Base-by-base conservation (phyloP, 2,329 filamentous ascomycete genomes). In the Fusarium kyushuense region DNA sequence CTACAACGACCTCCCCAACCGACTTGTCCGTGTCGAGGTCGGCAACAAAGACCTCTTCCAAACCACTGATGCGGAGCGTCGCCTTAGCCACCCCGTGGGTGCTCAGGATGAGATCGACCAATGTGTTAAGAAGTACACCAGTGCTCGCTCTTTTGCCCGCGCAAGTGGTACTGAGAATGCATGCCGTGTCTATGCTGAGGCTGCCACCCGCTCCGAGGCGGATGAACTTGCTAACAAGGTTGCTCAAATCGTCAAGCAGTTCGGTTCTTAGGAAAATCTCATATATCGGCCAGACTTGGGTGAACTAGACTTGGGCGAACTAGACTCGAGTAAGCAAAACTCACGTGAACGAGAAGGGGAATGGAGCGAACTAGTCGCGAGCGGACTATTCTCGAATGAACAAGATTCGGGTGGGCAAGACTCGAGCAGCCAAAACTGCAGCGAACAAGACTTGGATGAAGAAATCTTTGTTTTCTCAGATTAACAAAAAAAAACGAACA, bases 91-190 rank as follows among this genome's bases (percentile, higher is more conserved):
- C 58, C 96, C 96, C 0, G 81, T 85, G 11, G 93, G 93, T 49
- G 86, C 92, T 29, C 96, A 99, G 81, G 86, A 88, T 19, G 89
- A 93, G 78, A 97, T 99, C 72, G 94, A 98, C 79, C 87, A 89
- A 64, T 85, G 92, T 63, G 94, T 97, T 64, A 91, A 90, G 76
- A 97, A 97, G 79, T 97, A 97, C 81, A 92, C 92, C 75, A 92
- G 92, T 74, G 96, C 93, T 4, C 88, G 96, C 69, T 90, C 92
- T 49, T 99, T 99, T 79, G 96, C 94, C 10, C 90, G 96, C 73
- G 94, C 96, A 36, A 96, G 92, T 70, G 96, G 96, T 30, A 99
- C 96, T 0, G 96, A 99, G 80, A 96, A 99, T 79, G 95, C 94
- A 4, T 94, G 97, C 73, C 88, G 96, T 66, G 94, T 99, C 21